These are phyloP conservation scores for Scenedesmus sp. DNA, from an alignment of 163 green algal species.

Conservation along the genomic window DNA sequence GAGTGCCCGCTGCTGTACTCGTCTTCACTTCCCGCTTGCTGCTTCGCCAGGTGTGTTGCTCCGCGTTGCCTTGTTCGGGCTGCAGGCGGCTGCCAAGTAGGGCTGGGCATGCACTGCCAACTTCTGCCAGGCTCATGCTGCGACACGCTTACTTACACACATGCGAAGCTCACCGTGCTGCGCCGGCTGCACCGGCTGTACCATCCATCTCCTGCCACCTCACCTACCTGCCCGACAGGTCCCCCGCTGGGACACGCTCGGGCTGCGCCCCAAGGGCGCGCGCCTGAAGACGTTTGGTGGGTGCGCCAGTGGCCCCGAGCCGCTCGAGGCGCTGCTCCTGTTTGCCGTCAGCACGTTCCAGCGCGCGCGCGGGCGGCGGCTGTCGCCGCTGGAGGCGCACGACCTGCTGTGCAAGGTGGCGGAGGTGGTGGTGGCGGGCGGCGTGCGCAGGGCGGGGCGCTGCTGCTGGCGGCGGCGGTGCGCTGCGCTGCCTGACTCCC, in stretches of 20 bases:
- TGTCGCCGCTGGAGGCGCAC: slow-evolving; percentile 65
- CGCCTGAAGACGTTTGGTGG: slow-evolving; percentile 65
- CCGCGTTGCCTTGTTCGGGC: too few relatives aligned
- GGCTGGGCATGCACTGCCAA: not conserved
- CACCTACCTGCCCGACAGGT: slow-evolving; percentile 22
- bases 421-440: slow-evolving; percentile 67
- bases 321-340: slow-evolving; percentile 65
- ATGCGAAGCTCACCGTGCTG: too few relatives aligned
- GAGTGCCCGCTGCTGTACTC: too few relatives aligned
- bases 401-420: slow-evolving; percentile 71
- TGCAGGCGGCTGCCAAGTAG: not conserved
- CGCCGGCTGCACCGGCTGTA: too few relatives aligned
- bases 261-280: slow-evolving; percentile 61
- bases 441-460: slow-evolving; percentile 56
- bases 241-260: slow-evolving; percentile 62
- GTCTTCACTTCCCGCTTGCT: not conserved
- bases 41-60: not conserved
- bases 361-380: slow-evolving; percentile 49
- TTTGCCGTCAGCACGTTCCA: slow-evolving; percentile 63
- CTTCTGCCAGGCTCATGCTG: not conserved
- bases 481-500: too few relatives aligned
- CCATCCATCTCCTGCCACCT: not conserved
- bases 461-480: not conserved
- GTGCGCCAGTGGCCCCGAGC: slow-evolving; percentile 60
- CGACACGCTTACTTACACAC: not conserved